Base-by-base conservation (phyloP, 345 rosid species). In the Tarenaya hassleriana region DNA sequence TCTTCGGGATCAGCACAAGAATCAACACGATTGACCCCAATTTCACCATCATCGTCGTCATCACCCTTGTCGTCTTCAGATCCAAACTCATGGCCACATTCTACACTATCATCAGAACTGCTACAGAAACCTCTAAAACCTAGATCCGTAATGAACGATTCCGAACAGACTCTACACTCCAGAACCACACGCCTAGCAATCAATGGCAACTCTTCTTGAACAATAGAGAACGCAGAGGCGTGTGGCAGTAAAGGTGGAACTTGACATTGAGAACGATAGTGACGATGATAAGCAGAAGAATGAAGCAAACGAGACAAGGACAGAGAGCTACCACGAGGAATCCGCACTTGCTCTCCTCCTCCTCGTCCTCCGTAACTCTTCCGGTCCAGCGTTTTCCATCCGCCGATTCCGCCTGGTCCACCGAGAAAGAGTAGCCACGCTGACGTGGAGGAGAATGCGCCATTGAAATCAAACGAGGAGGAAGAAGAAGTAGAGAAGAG, bases 161-260 rank as follows among this genome's bases (percentile, higher is more conserved):
- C 14, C 12, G 47, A 27, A 47, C 51, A 64, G 13, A 18, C 7
- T 4, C 16, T 13, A n/a, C 41, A 34, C 18, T 31, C 34, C 21
- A 14, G 17, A 51, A 12, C 38, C 14, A 5, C 7, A 29, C 16
- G 4, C 2, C n/a, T 12, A 29, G 32, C 16, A 56, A 16, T 41
- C n/a, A 34, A 38, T 59, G 62, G 71, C 94, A 84, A 16, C 49
- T 50, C 47, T 77, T 79, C 69, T 70, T 77, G 86, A 61, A 76
- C 10, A 77, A 59, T 6, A 73, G 34, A 24, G 77, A 75, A 43
- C 50, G 81, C 37, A 85, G 81, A 34, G 95, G 89, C 10, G 84
- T 79, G 61, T 77, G 84, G 71, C 84, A 85, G 58, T 79, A 72
- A 12, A 77, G 42, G 61, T 66, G 82, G 68, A 79, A 70, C 65